phyloP scores from a whole-genome alignment of 139 green algal species.

The Diplosphaera chodatii region DNA sequence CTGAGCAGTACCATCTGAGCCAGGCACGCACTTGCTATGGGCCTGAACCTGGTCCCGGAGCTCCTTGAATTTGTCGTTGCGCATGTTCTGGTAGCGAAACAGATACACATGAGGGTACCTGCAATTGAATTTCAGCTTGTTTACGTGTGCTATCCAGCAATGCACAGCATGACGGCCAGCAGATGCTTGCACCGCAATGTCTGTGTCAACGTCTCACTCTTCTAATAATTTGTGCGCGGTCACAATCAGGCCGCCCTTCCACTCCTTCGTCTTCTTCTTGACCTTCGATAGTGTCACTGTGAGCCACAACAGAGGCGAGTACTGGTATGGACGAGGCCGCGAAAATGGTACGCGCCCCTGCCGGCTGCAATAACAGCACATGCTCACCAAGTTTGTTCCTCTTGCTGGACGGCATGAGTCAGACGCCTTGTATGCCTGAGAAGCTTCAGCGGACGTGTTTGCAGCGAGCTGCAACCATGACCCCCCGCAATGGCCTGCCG shows the following conservation, averaged over 20 bases:
- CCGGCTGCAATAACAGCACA: no score
- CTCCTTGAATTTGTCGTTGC: slow-evolving; percentile 91
- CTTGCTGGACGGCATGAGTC: slow-evolving; percentile 93
- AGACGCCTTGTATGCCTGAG: no score
- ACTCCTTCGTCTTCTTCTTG: slow-evolving; percentile 90
- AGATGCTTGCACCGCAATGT: no score
- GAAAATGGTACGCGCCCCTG: no score
- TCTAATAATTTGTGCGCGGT: slow-evolving; percentile 66
- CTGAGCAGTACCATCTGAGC: no score
- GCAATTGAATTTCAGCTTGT: slow-evolving; percentile 1
- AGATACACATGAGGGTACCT: slow-evolving; percentile 79
- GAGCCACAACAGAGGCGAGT: no score
- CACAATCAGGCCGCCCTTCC: slow-evolving; percentile 84
- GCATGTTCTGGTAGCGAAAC: slow-evolving; percentile 86
- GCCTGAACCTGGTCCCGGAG: slow-evolving; percentile 68
- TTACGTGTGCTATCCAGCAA: no score
- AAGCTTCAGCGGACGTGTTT: no score
- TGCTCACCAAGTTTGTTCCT: slow-evolving; percentile 79
- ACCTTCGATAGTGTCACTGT: slow-evolving; percentile 79
- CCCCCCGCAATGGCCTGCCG: no score
- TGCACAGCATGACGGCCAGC: no score
- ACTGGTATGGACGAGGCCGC: no score
- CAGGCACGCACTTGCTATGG: slow-evolving; percentile 52
- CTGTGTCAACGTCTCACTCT: slow-evolving; percentile 53
- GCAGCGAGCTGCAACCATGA: no score